phyloP scores from a whole-genome alignment of 495 filamentous ascomycete species.

The Penicillium longicatenatum region DNA sequence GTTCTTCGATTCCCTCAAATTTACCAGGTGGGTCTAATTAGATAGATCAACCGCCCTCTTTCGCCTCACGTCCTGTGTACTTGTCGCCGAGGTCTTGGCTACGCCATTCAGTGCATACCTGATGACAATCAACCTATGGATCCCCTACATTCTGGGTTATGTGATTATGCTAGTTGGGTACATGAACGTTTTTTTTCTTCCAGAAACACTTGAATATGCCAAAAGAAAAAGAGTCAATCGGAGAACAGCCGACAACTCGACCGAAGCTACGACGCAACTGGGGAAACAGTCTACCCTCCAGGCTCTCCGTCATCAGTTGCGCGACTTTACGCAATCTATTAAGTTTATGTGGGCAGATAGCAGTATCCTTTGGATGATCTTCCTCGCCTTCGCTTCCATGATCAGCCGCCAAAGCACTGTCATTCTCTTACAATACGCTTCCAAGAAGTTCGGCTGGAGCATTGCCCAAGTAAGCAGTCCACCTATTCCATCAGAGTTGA shows the following conservation, averaged over 20 bases:
- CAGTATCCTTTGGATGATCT: constrained; percentile 31
- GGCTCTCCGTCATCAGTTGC: constrained; percentile 1
- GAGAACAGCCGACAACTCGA: not conserved
- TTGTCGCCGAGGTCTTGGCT: constrained; percentile 33
- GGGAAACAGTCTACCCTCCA: not conserved
- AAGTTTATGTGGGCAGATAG: constrained; percentile 35
- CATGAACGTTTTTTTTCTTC: constrained; percentile 37
- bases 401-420: constrained; percentile 32
- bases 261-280: not conserved
- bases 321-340: constrained; percentile 31
- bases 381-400: constrained; percentile 32
- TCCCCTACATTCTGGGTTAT: constrained; percentile 30
- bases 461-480: constrained; percentile 33
- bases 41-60: constrained; percentile 33
- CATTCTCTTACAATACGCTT: constrained; percentile 44
- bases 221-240: constrained; percentile 16
- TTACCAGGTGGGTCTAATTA: not conserved
- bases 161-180: constrained; percentile 30
- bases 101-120: constrained; percentile 35
- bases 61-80: constrained; percentile 21
- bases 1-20: not conserved
- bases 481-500: not conserved
- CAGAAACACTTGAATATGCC: constrained; percentile 43
- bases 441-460: constrained; percentile 45
- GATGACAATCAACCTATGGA: constrained; percentile 30